Base-by-base conservation (phyloP, 192 early-diverging fungal species). In the Coemansia sp. region DNA sequence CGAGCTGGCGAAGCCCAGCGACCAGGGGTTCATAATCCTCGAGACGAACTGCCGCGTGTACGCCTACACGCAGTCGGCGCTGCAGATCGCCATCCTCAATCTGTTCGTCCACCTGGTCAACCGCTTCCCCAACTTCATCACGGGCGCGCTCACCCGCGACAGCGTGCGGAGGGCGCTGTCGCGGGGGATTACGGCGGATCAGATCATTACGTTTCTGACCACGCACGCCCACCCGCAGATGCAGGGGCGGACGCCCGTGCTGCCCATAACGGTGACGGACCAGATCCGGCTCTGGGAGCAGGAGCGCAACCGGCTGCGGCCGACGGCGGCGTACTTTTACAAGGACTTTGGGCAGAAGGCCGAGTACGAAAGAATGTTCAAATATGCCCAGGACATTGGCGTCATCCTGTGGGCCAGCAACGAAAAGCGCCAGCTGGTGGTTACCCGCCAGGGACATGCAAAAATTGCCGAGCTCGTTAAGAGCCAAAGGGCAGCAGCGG, bases 271-370 rank as follows among this genome's bases (percentile, higher is more conserved):
- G 2, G 95, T 99, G 3, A 87, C 94, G 0, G 97, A 99, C 79
- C 97, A 99, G 79, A 93, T 99, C 39, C 77, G 93, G 42, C 74
- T 99, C 60, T 99, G 97, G 97, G 97, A 99, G 77, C 89, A 93
- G 78, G 97, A 99, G 73, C 85, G 91, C 62, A 93, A 99, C 67
- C 78, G 97, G 14, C 69, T 98, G 16, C 69, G 79, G 2, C 83
- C 85, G 9, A 73, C 75, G 14, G 64, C 77, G 29, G 80, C 88
- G 75, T 88, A 84, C 66, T 78, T 95, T 9, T 98, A 98, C 73
- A 85, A 85, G 14, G 88, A 91, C 19, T 98, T 96, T 79, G 70
- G 69, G 31, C 81, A 87, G 33, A 81, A 79, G 63, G 72, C 86
- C 37, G 90, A 95, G 59, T 98, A 89, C 85, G 88, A 88, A 41